Percentiles rank a stretch among this genome's conserved stretches.
phyloP scores from a whole-genome alignment of 139 green algal genomes.

The Klebsormidium nitens region DNA sequence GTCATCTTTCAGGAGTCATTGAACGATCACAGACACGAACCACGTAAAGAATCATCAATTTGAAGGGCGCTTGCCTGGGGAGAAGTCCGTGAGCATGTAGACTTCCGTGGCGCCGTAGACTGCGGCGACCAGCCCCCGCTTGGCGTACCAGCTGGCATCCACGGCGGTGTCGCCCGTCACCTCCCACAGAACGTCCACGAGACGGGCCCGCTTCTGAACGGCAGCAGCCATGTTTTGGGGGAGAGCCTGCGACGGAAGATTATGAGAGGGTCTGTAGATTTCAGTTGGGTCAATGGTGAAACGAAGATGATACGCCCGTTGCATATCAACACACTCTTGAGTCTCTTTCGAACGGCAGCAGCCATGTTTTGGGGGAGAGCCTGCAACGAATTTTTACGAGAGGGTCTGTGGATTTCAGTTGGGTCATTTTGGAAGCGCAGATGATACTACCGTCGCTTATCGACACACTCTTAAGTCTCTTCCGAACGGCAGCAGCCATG shows the following conservation, averaged over 20 bases:
- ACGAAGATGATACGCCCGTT: no score
- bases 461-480: no score
- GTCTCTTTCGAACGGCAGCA: slow-evolving; percentile 1
- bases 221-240: slow-evolving; percentile 8
- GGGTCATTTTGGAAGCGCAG: no score
- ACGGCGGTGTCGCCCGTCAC: not conserved
- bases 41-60: no score
- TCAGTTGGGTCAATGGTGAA: no score
- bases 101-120: slow-evolving; percentile 24
- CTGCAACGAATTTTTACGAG: no score
- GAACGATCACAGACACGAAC: no score
- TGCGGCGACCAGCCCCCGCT: slow-evolving; percentile 5
- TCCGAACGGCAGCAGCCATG: not conserved
- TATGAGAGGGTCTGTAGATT: no score
- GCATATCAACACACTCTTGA: no score
- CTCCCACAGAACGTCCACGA: slow-evolving; percentile 5
- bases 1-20: no score
- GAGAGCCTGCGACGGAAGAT: slow-evolving; percentile 17
- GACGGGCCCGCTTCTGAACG: slow-evolving; percentile 5
- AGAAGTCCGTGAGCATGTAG: slow-evolving; percentile 42
- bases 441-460: no score
- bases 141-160: slow-evolving; percentile 23
- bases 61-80: slow-evolving; percentile 13
- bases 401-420: no score
- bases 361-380: slow-evolving; percentile 15